A percentile compares a stretch with the other conserved stretches of the same genome.
Evolutionary conservation across 805 yeast species (phyloP).

Genomic region (Tetrapisispora namnaoensis): DNA sequence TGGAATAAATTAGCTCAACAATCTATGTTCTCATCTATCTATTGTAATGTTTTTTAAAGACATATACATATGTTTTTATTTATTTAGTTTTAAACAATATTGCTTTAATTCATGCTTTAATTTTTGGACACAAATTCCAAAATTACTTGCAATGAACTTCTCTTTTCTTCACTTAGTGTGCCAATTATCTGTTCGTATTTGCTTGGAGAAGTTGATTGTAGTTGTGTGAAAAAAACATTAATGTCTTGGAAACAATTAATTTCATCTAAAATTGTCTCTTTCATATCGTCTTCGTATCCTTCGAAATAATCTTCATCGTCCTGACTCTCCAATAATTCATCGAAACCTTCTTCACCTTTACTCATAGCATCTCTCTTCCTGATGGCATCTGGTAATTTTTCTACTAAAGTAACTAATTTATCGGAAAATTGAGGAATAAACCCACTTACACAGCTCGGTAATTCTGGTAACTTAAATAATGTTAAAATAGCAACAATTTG

Average conservation of each 20-base stretch:
- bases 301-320: slow-evolving; percentile 39
- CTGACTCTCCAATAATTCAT: slow-evolving; percentile 17
- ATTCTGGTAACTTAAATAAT: slow-evolving; percentile 33
- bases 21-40: no score
- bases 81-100: neutral
- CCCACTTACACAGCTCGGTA: slow-evolving; percentile 30
- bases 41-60: neutral
- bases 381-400: slow-evolving; percentile 63
- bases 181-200: slow-evolving; percentile 34
- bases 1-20: no score
- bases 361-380: slow-evolving; percentile 52
- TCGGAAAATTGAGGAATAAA: slow-evolving; percentile 42
- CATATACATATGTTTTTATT: neutral
- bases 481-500: slow-evolving; percentile 57
- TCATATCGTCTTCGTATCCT: slow-evolving; percentile 65
- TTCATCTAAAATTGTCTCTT: slow-evolving; percentile 69
- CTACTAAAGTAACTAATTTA: slow-evolving; percentile 42
- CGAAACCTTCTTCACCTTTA: slow-evolving; percentile 38
- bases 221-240: slow-evolving; percentile 39
- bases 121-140: slow-evolving; percentile 26
- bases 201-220: slow-evolving; percentile 39
- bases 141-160: slow-evolving; percentile 23
- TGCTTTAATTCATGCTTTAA: neutral
- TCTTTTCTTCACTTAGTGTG: slow-evolving; percentile 24
- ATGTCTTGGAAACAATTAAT: slow-evolving; percentile 62